phyloP scores from a whole-genome alignment of 129 eudicot genomes.

The Saposhnikovia divaricata region DNA sequence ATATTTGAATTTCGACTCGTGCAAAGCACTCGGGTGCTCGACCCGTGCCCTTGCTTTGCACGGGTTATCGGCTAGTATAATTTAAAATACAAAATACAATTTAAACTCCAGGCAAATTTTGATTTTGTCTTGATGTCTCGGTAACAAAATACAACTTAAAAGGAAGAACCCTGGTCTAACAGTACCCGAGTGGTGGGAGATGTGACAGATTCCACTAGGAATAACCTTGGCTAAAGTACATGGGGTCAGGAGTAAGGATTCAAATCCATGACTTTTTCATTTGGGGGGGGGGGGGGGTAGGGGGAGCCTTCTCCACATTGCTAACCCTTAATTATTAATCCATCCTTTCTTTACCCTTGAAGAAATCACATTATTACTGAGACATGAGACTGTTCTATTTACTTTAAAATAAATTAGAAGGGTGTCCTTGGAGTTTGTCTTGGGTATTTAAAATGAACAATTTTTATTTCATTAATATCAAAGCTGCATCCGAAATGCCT shows the following conservation, averaged over 20 bases:
- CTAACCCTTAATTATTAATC: not conserved
- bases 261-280: not conserved
- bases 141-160: not conserved
- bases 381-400: not conserved
- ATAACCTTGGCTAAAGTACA: not conserved
- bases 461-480: not conserved
- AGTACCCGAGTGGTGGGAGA: not conserved
- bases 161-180: not conserved
- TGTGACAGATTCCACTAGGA: not conserved
- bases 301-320: not conserved
- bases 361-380: not conserved
- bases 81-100: too few species aligned
- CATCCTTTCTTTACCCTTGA: not conserved
- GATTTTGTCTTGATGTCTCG: not conserved
- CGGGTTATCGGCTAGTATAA: too few species aligned
- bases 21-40: too few species aligned
- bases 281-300: too few species aligned
- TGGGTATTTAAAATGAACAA: not conserved
- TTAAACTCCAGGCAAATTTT: too few species aligned
- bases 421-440: not conserved
- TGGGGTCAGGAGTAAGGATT: not conserved
- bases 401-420: not conserved
- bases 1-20: too few species aligned
- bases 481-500: conserved; percentile 5
- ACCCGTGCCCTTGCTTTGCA: too few species aligned